Evolutionary conservation across 192 early-diverging fungal genomes (phyloP), one percentile per base, ranked within the genome.

Genomic region (Podochytrium sp.): DNA sequence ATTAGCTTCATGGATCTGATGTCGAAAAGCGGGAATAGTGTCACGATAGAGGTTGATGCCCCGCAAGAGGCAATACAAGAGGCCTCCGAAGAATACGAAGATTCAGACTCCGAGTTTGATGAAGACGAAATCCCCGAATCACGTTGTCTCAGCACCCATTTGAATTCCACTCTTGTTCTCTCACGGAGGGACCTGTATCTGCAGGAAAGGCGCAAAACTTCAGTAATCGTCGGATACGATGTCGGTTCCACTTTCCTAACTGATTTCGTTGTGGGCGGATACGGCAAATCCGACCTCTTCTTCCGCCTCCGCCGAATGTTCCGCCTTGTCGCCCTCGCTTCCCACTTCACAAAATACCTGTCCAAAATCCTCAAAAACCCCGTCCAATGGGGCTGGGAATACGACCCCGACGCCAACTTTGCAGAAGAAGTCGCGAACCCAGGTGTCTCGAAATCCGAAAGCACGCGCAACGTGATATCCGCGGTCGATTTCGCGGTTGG

Each of bases 301-400:
- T 30, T 66, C 34, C 18, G 75, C 12, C 68, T 82, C 18, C 76
- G 75, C 32, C 59, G 65, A 23, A 65, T 75, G n/a, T 77, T 78
- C 18, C 71, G 80, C 3, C 64, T 74, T 35, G 77, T 82, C 14
- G 73, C 74, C 2, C 64, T 76, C 37, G 68, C 67, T 18, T 72
- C 75, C 29, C 67, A 78, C 35, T 76, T 82, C 57, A 55, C 76
- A 23, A 82, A 82, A 60, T 82, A 76, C 67, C 71, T 82, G n/a
- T 58, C 77, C 7, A 68, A 78, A 41, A 78, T 82, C 39, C 52
- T 78, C 2, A 78, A 82, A 56, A 82, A 79, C 42, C 80, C 80
- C 18, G 71, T 82, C 25, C 77, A 82, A 35, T 82, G 80, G 80
- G 71, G 73, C 5, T 82, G 80, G 80, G 74, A 82, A 52, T 76